These are phyloP conservation scores for Saturnispora dispora DNA, from an alignment of 805 yeast genomes.

Conservation along the genomic window DNA sequence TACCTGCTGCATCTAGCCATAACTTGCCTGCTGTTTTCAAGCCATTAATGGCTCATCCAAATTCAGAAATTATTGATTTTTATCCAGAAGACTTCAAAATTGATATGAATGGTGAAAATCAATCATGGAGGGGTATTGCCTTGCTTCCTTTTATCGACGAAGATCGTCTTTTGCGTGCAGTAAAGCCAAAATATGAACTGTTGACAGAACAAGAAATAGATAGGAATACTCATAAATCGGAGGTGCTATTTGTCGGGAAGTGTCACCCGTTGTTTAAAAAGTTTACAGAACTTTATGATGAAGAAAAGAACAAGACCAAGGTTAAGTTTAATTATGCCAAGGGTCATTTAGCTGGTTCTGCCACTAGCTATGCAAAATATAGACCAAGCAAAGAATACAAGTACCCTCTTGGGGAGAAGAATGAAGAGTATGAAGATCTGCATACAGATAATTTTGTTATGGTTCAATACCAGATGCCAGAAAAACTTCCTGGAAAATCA, in stretches of 20 bases:
- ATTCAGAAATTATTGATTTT: constrained; percentile 81
- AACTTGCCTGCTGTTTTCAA: constrained; percentile 75
- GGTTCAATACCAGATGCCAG: constrained; percentile 54
- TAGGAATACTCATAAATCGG: constrained; percentile 64
- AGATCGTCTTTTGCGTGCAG: constrained; percentile 55
- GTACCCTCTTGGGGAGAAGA: constrained; percentile 35
- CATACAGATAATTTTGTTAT: constrained; percentile 31
- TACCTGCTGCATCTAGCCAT: constrained; percentile 90
- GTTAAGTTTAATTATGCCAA: constrained; percentile 38
- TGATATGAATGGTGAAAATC: constrained; percentile 92
- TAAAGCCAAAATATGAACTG: constrained; percentile 50
- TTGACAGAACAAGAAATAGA: constrained; percentile 59
- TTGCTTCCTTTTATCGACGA: constrained; percentile 87
- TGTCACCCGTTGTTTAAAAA: constrained; percentile 42
- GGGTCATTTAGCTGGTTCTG: constrained; percentile 54
- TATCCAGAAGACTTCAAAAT: constrained; percentile 83
- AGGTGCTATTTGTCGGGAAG: constrained; percentile 59
- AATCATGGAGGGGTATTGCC: constrained; percentile 94
- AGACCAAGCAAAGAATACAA: constrained; percentile 27
- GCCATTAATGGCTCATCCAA: constrained; percentile 68
- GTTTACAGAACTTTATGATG: constrained; percentile 36
- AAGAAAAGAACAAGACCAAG: constrained; percentile 31
- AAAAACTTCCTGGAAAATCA: constrained; percentile 55
- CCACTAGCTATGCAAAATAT: constrained; percentile 30
- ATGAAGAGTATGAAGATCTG: constrained; percentile 33